A percentile compares a stretch with the other conserved stretches of the same genome.
Conservation (phyloP, 768 basidiomycete species). For the Pulveroboletus frians region DNA sequence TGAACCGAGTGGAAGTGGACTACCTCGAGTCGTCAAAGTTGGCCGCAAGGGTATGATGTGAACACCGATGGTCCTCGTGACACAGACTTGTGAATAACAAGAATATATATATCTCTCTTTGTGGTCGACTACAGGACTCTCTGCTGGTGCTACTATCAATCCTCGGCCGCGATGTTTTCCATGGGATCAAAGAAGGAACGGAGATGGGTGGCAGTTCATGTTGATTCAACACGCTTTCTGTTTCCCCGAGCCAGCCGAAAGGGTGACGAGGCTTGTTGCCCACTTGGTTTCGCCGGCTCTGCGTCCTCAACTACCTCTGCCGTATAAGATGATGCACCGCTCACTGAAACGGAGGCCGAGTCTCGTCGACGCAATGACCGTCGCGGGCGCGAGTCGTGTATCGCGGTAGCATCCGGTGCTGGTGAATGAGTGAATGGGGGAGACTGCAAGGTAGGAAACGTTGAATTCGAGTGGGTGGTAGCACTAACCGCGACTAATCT, state of each 20-base stretch:
- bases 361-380: slow-evolving; percentile 26
- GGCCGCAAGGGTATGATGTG: background rate
- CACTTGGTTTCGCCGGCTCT: slow-evolving; percentile 27
- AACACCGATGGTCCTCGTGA: background rate
- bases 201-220: slow-evolving; percentile 3
- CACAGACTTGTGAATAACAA: slow-evolving; percentile 17
- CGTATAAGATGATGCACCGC: slow-evolving; percentile 29
- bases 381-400: slow-evolving; percentile 26
- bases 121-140: slow-evolving; percentile 19
- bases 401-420: slow-evolving; percentile 16
- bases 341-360: slow-evolving; percentile 28
- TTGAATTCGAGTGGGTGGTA: slow-evolving; percentile 20
- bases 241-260: slow-evolving; percentile 10
- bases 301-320: slow-evolving; percentile 25
- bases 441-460: slow-evolving; percentile 19
- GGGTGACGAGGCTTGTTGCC: slow-evolving; percentile 3
- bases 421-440: slow-evolving; percentile 18
- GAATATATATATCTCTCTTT: slow-evolving; percentile 18
- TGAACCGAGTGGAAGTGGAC: background rate
- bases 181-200: background rate
- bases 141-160: slow-evolving; percentile 6
- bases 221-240: slow-evolving; percentile 19
- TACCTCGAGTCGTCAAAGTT: background rate
- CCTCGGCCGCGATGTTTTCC: background rate
- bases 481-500: slow-evolving; percentile 28